Evolutionary conservation across 1,139 yeast genomes (phyloP).

Genomic region (Hansenula anomala): DNA sequence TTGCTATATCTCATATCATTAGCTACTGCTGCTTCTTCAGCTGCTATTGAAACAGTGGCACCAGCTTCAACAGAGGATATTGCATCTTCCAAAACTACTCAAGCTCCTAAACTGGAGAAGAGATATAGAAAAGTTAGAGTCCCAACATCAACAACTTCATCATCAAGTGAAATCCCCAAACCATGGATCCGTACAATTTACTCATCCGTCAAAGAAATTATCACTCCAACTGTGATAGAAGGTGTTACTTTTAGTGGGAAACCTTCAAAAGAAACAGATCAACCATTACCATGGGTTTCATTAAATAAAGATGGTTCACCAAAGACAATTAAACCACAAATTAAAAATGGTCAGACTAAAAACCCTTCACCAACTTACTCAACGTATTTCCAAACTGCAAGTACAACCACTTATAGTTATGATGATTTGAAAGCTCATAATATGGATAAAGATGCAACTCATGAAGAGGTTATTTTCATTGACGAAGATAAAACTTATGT

Average conservation of each 20-base stretch:
- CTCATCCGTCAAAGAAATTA: conserved; percentile 51
- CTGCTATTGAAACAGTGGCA: neutral
- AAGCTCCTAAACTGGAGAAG: conserved; percentile 12
- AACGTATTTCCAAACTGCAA: conserved; percentile 71
- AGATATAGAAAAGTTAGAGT: conserved; percentile 19
- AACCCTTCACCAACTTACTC: conserved; percentile 68
- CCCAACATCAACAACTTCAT: conserved; percentile 24
- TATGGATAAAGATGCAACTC: conserved; percentile 53
- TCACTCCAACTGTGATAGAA: conserved; percentile 75
- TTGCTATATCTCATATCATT: neutral
- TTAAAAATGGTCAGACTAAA: conserved; percentile 65
- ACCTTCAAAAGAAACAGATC: conserved; percentile 56
- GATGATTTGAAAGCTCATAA: conserved; percentile 67
- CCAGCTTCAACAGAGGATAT: too few relatives aligned
- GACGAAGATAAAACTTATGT: conserved; percentile 71
- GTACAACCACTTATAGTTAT: conserved; percentile 50
- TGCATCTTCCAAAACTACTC: too few relatives aligned
- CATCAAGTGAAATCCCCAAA: conserved; percentile 34
- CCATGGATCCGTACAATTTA: conserved; percentile 79
- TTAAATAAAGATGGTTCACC: conserved; percentile 77
- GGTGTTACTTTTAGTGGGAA: conserved; percentile 77
- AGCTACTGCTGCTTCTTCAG: neutral
- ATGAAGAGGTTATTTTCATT: conserved; percentile 47
- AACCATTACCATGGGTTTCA: conserved; percentile 80
- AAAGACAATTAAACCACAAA: conserved; percentile 67